phyloP scores from a whole-genome alignment of 2,329 filamentous ascomycete species.

The Penicillium palitans region DNA sequence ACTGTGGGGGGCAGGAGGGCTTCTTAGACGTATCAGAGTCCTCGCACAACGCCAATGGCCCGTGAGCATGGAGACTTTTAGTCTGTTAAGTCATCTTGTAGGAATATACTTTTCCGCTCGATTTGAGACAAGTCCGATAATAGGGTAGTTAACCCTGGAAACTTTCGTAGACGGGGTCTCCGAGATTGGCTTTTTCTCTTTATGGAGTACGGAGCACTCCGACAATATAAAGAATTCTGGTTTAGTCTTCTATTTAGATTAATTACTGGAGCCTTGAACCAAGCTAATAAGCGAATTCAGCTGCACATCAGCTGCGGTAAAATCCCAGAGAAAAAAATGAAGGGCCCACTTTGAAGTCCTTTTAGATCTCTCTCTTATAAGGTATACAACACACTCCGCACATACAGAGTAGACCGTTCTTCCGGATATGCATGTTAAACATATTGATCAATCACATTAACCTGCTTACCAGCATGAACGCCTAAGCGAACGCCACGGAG shows the following conservation, averaged over 20 bases:
- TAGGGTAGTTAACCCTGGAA: neutral
- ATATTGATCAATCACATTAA: slow-evolving; percentile 22
- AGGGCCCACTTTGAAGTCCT: neutral
- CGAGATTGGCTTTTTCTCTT: neutral
- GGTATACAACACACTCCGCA: neutral
- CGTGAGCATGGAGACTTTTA: neutral
- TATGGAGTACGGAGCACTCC: neutral
- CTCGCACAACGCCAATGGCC: neutral
- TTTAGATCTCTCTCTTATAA: neutral
- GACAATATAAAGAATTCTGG: neutral
- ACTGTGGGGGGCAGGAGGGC: slow-evolving; percentile 10
- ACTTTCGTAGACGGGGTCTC: neutral
- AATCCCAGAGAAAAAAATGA: neutral
- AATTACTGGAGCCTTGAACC: neutral
- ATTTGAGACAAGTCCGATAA: neutral
- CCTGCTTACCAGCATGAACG: slow-evolving; percentile 1
- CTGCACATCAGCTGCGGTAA: neutral
- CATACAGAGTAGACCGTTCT: slow-evolving; percentile 2
- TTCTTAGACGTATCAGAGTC: slow-evolving; percentile 13
- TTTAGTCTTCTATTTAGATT: neutral
- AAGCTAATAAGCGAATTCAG: slow-evolving; percentile 1
- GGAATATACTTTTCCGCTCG: neutral
- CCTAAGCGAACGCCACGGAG: neutral
- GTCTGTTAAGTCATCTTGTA: neutral
- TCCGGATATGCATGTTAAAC: slow-evolving; percentile 15